Base-by-base conservation (phyloP, 306 rosid species). In the Hylodesmum podocarpum region DNA sequence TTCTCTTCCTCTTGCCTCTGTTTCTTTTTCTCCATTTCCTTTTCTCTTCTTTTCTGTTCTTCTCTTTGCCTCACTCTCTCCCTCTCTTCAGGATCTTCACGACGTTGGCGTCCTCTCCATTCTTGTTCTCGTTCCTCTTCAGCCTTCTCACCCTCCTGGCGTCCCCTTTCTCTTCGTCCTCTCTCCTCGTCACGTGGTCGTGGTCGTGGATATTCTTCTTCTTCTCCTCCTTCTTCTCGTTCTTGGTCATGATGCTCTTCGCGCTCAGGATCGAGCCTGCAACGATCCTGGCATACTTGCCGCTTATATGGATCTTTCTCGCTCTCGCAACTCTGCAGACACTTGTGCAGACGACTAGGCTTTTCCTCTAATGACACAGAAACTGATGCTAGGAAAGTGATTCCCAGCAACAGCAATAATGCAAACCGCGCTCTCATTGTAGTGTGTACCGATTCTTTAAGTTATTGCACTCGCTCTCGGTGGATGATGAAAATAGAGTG, bases 21-120 rank as follows among this genome's bases (percentile, higher is more conserved):
- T 5, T 16, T 22, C 29, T 47, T 22, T 22, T n/a, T 10, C 14
- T 11, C 27, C 5, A 13, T 40, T 29, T 7, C 13, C 21, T 5
- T 62, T 50, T 12, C 29, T 16, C 6, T 66, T 6, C 0, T 54
- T 7, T 46, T 22, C 2, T n/a, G n/a, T n/a, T n/a, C 24, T 8
- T 9, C 59, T n/a, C 44, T 46, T n/a, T 18, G 27, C 11, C 41
- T 39, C 31, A 33, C 43, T 41, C 79, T 70, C 16, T 44, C 84
- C 34, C 84, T 80, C 49, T 81, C 84, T 7, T 81, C 85, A 0
- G 85, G 75, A 33, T 81, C 81, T 1, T 59, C 33, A 4, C 2
- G 51, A 4, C 65, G 80, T 0, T 37, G 67, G 0, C 13, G 3
- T 16, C 71, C 72, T 27, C 15, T 44, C 77, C 73, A 33, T 6